Evolutionary conservation across 345 rosid species (phyloP), one percentile per base, ranked within the genome.

Genomic region (Firmiana major): DNA sequence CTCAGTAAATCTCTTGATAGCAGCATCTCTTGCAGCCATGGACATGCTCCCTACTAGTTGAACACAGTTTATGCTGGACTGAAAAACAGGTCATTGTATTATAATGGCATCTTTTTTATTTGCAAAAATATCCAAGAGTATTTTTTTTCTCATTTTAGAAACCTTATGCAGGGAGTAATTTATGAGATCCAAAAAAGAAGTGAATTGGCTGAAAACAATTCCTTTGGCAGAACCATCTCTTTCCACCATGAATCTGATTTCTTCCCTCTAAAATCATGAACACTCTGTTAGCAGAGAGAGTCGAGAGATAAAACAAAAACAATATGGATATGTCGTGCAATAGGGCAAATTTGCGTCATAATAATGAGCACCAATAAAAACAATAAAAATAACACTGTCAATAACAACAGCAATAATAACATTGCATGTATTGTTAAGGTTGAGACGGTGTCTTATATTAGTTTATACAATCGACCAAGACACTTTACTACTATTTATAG

Each of bases 151-250:
- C 49, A 49, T n/a, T 70, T 74, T 80, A 31, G 24, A 71, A 31
- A 96, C 99, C 94, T 92, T 90, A 65, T 85, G 80, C n/a, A 96
- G 93, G 51, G 97, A 88, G 85, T 90, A 96, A 75, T 84, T 87
- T 74, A 96, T 93, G 76, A 96, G 91, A 89, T 93, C 98, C 86
- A 96, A 85, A 84, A 93, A 96, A 24, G 97, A 90, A 13, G 98
- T 92, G 88, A 93, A 96, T 88, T 96, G 99, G 88, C 99, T 93
- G 88, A 96, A 96, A 70, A 93, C 97, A 80, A 96, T 93, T 78
- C 91, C 99, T 81, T 96, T 96, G 13, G 99, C 97, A 73, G 97
- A 96, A 55, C 99, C 97, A 81, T 96, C 99, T 85, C 97, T 91
- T 81, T 96, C 99, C 66, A 90, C 86, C 99, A 93, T 96, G 80